Conservation (phyloP, 805 yeast species). For the Ogataea nonfermentans region DNA sequence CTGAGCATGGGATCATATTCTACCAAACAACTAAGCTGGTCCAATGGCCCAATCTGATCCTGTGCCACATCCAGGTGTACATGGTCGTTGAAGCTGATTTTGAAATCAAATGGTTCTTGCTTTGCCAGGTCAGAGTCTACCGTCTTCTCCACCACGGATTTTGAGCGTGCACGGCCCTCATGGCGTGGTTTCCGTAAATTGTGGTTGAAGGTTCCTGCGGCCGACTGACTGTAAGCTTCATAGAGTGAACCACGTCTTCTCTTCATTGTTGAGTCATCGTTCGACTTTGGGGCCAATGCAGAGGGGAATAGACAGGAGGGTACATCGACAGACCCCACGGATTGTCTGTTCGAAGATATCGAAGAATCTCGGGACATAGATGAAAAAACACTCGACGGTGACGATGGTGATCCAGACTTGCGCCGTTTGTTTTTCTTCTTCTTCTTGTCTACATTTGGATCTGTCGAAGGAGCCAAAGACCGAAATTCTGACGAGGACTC, state of each 20-base stretch:
- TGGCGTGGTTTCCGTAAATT: conserved; percentile 26
- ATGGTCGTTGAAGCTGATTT: conserved; percentile 23
- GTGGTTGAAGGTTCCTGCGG: conserved; percentile 26
- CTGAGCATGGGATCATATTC: conserved; percentile 12
- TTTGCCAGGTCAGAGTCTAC: conserved; percentile 16
- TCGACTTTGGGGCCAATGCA: conserved; percentile 24
- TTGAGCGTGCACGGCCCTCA: conserved; percentile 20
- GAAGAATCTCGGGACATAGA: conserved; percentile 30
- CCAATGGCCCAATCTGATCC: background rate
- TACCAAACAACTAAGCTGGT: conserved; percentile 1
- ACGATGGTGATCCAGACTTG: conserved; percentile 29
- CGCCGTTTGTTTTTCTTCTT: conserved; percentile 20
- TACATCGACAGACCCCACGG: conserved; percentile 25
- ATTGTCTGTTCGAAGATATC: conserved; percentile 29
- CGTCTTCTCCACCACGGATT: conserved; percentile 15
- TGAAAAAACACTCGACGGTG: conserved; percentile 31
- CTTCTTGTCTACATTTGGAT: conserved; percentile 14
- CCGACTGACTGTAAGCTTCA: conserved; percentile 28
- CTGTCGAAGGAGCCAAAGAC: conserved; percentile 14
- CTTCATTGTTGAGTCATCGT: conserved; percentile 12
- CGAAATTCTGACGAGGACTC: conserved; percentile 21
- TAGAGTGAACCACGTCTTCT: conserved; percentile 24
- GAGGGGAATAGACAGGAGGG: conserved; percentile 30
- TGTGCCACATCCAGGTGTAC: background rate
- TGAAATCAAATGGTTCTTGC: conserved; percentile 19